A percentile compares a stretch with the other conserved stretches of the same genome.
These are phyloP conservation scores for Malassezia pachydermatis DNA, from an alignment of 1,284 basidiomycete species.

Conservation along the genomic window DNA sequence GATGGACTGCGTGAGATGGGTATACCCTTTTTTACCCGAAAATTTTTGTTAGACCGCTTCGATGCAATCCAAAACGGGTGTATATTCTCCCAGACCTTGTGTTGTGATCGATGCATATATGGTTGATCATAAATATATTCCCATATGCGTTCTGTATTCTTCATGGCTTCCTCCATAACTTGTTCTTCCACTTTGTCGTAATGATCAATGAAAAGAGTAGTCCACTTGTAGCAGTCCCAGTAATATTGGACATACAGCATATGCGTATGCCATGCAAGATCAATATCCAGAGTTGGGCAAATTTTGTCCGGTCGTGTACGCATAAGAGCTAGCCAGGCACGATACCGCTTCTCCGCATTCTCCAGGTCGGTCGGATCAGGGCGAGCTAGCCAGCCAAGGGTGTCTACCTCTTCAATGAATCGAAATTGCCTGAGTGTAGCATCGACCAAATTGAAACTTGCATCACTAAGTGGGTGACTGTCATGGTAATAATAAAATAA, in stretches of 20 bases:
- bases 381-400: not conserved
- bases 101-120: too few relatives aligned
- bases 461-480: not conserved
- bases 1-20: too few relatives aligned
- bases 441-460: not conserved
- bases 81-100: too few relatives aligned
- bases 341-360: too few relatives aligned
- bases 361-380: not conserved
- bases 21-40: too few relatives aligned
- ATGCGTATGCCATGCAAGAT: constrained; percentile 38
- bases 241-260: constrained; percentile 23
- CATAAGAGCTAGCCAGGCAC: constrained; percentile 27
- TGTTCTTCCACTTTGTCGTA: constrained; percentile 1
- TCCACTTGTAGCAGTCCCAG: constrained; percentile 18
- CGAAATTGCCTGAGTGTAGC: not conserved
- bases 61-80: too few relatives aligned
- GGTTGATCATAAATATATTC: not conserved
- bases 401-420: not conserved
- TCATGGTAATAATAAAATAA: not conserved
- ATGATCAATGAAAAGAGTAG: constrained; percentile 32
- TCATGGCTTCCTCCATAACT: not conserved
- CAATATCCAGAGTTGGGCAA: constrained; percentile 36
- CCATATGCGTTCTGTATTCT: not conserved
- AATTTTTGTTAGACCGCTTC: too few relatives aligned
- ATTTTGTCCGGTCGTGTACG: constrained; percentile 12